These are phyloP conservation scores for Mycena floridula DNA, from an alignment of 768 basidiomycete species.

Conservation along the genomic window DNA sequence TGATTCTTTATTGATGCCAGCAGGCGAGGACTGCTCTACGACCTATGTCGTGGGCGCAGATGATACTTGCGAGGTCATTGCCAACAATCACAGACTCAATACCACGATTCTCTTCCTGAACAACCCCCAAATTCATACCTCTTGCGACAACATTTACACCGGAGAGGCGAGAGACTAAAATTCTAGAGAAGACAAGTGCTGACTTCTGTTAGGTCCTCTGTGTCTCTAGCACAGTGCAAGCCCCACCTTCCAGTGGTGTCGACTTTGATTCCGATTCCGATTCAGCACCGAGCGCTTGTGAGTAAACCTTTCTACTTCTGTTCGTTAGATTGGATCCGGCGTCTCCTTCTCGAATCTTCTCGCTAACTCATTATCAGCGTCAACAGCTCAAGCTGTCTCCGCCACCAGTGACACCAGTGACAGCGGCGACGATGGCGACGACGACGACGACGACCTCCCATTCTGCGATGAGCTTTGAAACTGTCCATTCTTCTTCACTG, in stretches of 20 bases:
- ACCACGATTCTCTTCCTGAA: constrained; percentile 49
- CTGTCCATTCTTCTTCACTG: too few species aligned
- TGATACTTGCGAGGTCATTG: constrained; percentile 57
- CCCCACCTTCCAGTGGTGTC: constrained; percentile 29
- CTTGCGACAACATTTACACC: constrained; percentile 63
- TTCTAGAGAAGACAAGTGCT: not conserved
- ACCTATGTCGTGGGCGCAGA: constrained; percentile 49
- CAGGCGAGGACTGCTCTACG: constrained; percentile 53
- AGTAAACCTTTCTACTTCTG: too few species aligned
- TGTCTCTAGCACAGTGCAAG: constrained; percentile 28
- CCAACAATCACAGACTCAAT: constrained; percentile 35
- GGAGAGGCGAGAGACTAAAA: constrained; percentile 50
- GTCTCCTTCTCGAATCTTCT: constrained; percentile 21
- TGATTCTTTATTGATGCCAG: too few species aligned
- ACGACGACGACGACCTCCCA: constrained; percentile 37
- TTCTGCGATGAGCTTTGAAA: constrained; percentile 47
- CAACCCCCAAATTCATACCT: constrained; percentile 65
- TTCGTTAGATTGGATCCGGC: too few species aligned
- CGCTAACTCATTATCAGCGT: constrained; percentile 10
- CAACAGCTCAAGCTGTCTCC: constrained; percentile 14
- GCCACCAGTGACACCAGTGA: constrained; percentile 10
- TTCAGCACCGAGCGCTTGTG: too few species aligned
- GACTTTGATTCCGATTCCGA: constrained; percentile 30
- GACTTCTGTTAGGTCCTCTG: constrained; percentile 45
- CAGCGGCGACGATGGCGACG: constrained; percentile 15